Base-by-base conservation (phyloP, 2,329 filamentous ascomycete genomes). In the Lasiodiplodia sp. region DNA sequence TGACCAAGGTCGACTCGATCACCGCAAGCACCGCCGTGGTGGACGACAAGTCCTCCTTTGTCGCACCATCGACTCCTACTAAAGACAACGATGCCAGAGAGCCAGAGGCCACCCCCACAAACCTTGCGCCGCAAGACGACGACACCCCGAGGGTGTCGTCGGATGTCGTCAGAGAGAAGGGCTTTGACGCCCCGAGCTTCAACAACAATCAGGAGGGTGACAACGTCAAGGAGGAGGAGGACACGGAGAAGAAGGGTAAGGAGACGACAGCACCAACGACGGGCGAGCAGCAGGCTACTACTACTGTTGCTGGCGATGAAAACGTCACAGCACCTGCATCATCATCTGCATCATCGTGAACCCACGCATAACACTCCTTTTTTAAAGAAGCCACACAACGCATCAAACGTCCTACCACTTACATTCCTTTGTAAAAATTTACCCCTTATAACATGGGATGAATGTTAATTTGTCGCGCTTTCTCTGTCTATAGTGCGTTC, bases 381-480 rank as follows among this genome's bases (percentile, higher is more conserved):
- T 49, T 52, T 40, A 51, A 37, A 52, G 25, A 55, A 40, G 34
- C 25, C 63, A 53, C 60, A 44, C 51, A 44, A 47, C 38, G 44
- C 64, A 25, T 66, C 52, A 57, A 47, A 68, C 60, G 44, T n/a
- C 28, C 38, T 66, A 60, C 58, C 38, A 23, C 55, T 55, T 40
- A 58, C 65, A 51, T 67, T 67, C 52, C 58, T 67, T 67, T 58
- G 53, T 67, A 58, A 56, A 67, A 56, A 25, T 31, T 56, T 56
- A 34, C 16, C 44, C 55, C 53, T 31, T 25, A 37, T 57, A 21
- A 57, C 55, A 38, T 60, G 55, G 55, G 66, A 52, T 52, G 66
- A 68, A 37, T 40, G 65, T 68, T 60, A 62, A 68, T 68, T 60
- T 38, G 34, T 62, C 31, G 31, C 23, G 18, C 21, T 52, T 64